Evolutionary conservation across 345 rosid species (phyloP).

Genomic region (Anastatica hierochuntica): DNA sequence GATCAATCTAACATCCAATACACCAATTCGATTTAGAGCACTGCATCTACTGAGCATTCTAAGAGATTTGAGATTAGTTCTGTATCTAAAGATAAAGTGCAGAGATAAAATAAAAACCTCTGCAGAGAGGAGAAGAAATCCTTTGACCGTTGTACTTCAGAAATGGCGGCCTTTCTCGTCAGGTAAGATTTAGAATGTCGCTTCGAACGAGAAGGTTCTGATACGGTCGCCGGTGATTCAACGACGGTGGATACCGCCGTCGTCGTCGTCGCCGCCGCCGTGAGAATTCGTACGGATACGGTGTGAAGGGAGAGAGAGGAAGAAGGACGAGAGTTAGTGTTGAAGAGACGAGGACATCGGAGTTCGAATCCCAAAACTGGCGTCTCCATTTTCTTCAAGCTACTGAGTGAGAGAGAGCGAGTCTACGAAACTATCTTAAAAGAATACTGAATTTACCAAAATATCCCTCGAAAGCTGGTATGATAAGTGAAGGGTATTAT

Average conservation of each 20-base stretch:
- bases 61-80: no score
- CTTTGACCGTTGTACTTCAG: slow-evolving; percentile 46
- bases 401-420: no score
- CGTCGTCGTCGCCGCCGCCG: not conserved
- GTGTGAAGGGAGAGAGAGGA: slow-evolving; percentile 9
- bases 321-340: slow-evolving; percentile 22
- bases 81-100: not conserved
- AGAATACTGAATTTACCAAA: no score
- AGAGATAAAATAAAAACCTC: slow-evolving; percentile 27
- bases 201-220: slow-evolving; percentile 10
- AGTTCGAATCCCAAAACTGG: slow-evolving; percentile 21
- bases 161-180: slow-evolving; percentile 57
- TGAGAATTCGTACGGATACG: slow-evolving; percentile 4
- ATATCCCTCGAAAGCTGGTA: no score
- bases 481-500: no score
- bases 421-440: no score
- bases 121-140: slow-evolving; percentile 49
- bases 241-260: slow-evolving; percentile 8
- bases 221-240: slow-evolving; percentile 19
- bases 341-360: slow-evolving; percentile 20
- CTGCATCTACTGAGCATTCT: no score
- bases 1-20: no score
- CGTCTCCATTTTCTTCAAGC: slow-evolving; percentile 47
- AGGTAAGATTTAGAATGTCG: slow-evolving; percentile 48
- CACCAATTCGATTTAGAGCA: no score